These are phyloP conservation scores for Coemansia sp. DNA, from an alignment of 192 early-diverging fungal species.

Conservation along the genomic window DNA sequence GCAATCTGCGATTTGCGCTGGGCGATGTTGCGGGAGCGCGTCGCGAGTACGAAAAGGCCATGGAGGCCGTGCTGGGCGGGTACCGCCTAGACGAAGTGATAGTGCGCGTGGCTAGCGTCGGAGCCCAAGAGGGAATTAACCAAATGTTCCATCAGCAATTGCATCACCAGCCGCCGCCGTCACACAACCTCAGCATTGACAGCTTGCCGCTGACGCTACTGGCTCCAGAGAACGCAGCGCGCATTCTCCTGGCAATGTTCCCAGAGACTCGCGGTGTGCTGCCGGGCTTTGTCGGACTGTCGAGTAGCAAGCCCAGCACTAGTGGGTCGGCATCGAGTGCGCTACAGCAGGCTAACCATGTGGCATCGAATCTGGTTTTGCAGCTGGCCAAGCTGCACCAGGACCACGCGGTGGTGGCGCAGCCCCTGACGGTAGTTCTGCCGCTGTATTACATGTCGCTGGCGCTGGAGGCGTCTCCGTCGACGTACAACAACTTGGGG, in stretches of 20 bases:
- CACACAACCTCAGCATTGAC: constrained; percentile 23
- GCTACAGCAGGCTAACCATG: constrained; percentile 52
- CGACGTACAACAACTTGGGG: constrained; percentile 89
- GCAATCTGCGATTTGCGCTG: constrained; percentile 77
- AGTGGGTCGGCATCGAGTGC: constrained; percentile 10
- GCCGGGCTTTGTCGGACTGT: constrained; percentile 58
- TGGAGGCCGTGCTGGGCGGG: constrained; percentile 69
- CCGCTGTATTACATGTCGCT: constrained; percentile 84
- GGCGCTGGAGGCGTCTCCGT: constrained; percentile 75
- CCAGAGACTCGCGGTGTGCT: constrained; percentile 63
- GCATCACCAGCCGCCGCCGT: constrained; percentile 21
- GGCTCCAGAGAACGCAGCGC: constrained; percentile 57
- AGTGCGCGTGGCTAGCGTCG: constrained; percentile 47
- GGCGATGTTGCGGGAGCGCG: constrained; percentile 69
- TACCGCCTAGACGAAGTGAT: constrained; percentile 47
- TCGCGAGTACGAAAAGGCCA: constrained; percentile 78
- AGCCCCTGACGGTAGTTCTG: constrained; percentile 66
- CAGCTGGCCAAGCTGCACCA: constrained; percentile 88
- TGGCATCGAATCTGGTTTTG: constrained; percentile 61
- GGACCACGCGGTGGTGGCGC: constrained; percentile 61
- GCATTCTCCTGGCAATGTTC: constrained; percentile 59
- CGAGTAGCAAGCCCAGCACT: constrained; percentile 22
- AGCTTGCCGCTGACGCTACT: constrained; percentile 60
- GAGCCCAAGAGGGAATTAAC: constrained; percentile 40
- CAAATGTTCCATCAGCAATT: constrained; percentile 45